Base-by-base conservation (phyloP, 257 asterid species). In the Thymus mandschuricus region DNA sequence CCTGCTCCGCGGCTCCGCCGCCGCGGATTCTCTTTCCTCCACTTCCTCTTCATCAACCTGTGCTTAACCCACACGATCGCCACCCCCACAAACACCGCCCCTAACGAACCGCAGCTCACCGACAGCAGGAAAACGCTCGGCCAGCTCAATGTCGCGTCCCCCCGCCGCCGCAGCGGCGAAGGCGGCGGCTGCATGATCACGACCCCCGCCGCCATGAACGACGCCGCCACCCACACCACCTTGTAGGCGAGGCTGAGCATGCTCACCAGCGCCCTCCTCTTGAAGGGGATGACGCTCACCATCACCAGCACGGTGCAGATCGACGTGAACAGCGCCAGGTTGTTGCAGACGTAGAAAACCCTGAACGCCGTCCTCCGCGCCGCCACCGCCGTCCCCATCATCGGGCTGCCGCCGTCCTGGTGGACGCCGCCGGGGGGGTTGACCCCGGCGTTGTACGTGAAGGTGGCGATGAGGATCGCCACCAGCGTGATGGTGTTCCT, bases 371-470 rank as follows among this genome's bases (percentile, higher is more conserved):
- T n/a, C 15, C 5, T 49, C 10, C 49, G 29, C 9, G 31, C 58
- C 6, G 59, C 70, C 59, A 65, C 60, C n/a, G 70, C 38, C 28
- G 70, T 66, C 56, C 70, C 70, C 2, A 48, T 48, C 3, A 66
- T 12, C 0, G 46, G 59, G 48, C 2, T 45, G 50, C 12, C 50
- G 50, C 60, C 31, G 2, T 49, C 60, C 13, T 66, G 71, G 10
- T 66, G 31, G 1, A 66, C 71, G 2, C 71, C 71, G 34, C 71
- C 71, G 0, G 71, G 71, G 34, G 71, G 71, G 49, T 6, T 66
- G 6, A 49, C 10, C 2, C 71, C 61, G 5, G 71, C 48, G 29
- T 1, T 51, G 60, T 6, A 66, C 2, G 71, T 13, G 34, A 66
- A 48, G 3, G 71, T 66, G 13, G 71, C 50, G 6, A 66, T 66